Conservation (phyloP, 306 rosid species). For the Medicago lupulina region DNA sequence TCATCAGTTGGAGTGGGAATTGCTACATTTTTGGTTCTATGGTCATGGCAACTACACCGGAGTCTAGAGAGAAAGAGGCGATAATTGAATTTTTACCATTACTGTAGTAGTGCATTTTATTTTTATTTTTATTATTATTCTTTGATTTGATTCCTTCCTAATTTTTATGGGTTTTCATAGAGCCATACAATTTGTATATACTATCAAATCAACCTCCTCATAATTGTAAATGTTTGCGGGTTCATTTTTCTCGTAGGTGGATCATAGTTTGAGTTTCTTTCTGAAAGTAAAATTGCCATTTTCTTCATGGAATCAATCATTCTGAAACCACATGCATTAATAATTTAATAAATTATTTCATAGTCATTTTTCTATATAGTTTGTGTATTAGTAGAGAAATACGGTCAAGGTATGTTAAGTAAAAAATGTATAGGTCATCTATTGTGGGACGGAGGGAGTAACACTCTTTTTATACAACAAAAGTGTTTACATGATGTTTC, state of each 20-base stretch:
- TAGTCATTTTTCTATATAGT: too few relatives aligned
- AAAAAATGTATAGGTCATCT: too few relatives aligned
- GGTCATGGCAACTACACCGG: constrained; percentile 86
- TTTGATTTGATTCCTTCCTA: constrained; percentile 74
- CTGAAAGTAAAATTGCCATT: constrained; percentile 43
- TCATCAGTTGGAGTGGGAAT: constrained; percentile 58
- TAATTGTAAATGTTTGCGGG: constrained; percentile 65
- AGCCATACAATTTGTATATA: constrained; percentile 72
- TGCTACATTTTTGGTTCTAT: constrained; percentile 59
- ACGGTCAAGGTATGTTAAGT: too few relatives aligned
- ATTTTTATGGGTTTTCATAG: constrained; percentile 49
- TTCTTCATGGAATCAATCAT: constrained; percentile 41
- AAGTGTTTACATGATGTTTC: too few relatives aligned
- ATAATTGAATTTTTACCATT: constrained; percentile 39
- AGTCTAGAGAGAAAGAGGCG: constrained; percentile 74
- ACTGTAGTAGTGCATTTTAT: constrained; percentile 38
- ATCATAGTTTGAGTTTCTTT: constrained; percentile 51
- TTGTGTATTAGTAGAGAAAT: too few relatives aligned
- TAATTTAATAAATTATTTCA: too few relatives aligned
- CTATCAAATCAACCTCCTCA: constrained; percentile 48
- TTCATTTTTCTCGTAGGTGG: constrained; percentile 48
- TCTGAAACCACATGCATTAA: constrained; percentile 6
- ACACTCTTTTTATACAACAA: too few relatives aligned
- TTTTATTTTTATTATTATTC: constrained; percentile 50
- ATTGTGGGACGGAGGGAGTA: too few relatives aligned